Evolutionary conservation across 192 early-diverging fungal genomes (phyloP).

Genomic region (Coemansia asiatica): DNA sequence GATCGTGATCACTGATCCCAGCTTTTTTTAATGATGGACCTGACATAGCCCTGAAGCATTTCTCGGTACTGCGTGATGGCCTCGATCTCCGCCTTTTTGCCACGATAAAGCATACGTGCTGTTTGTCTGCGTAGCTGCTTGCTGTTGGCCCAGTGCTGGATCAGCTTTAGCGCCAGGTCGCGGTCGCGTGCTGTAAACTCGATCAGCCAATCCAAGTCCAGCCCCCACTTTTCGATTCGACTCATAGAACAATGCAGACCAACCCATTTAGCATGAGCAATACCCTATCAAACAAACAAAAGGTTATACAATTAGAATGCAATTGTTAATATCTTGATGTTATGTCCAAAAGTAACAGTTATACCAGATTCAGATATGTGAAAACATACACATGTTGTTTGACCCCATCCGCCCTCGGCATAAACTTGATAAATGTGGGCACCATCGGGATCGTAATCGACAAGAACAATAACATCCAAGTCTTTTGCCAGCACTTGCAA

Average conservation of each 20-base stretch:
- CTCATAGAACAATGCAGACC: constrained; percentile 37
- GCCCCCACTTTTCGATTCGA: constrained; percentile 31
- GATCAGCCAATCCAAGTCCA: constrained; percentile 17
- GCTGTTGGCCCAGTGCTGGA: constrained; percentile 18
- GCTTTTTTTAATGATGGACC: neutral
- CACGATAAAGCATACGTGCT: constrained; percentile 38
- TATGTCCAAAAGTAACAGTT: neutral
- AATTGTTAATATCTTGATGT: neutral
- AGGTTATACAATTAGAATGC: neutral
- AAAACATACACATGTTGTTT: constrained; percentile 16
- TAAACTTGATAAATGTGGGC: constrained; percentile 50
- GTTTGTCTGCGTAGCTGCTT: constrained; percentile 23
- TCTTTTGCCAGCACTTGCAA: constrained; percentile 9
- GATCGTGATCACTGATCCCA: constrained; percentile 1
- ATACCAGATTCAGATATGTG: neutral
- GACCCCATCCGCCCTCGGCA: constrained; percentile 29
- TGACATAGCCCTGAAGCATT: constrained; percentile 25
- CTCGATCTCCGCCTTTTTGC: constrained; percentile 50
- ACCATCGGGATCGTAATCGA: constrained; percentile 47
- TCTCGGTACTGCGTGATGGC: constrained; percentile 26
- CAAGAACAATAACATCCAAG: constrained; percentile 21
- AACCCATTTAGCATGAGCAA: constrained; percentile 26
- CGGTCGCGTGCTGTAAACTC: constrained; percentile 40
- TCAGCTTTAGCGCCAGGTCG: constrained; percentile 24
- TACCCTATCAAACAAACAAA: constrained; percentile 8